phyloP scores from a whole-genome alignment of 257 asterid genomes.

The Nemophila menziesii region DNA sequence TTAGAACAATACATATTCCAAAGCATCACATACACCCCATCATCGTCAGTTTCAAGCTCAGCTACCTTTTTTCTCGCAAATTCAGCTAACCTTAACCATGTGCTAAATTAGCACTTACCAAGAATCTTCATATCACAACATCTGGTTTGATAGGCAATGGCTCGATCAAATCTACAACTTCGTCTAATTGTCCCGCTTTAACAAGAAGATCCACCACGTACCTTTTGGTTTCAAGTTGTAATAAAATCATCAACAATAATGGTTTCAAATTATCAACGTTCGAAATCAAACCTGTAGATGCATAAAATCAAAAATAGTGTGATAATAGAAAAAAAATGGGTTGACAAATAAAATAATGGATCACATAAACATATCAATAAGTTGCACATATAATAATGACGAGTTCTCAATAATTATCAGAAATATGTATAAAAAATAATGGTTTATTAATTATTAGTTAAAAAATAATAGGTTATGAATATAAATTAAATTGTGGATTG shows the following conservation, averaged over 20 bases:
- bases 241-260: too few species aligned
- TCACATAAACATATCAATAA: too few species aligned
- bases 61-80: slow-evolving; percentile 40
- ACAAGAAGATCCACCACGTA: slow-evolving; percentile 68
- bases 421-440: too few species aligned
- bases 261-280: slow-evolving; percentile 23
- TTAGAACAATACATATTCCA: slow-evolving; percentile 42
- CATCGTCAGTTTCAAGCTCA: slow-evolving; percentile 54
- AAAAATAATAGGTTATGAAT: too few species aligned
- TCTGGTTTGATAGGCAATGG: slow-evolving; percentile 65
- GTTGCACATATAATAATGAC: too few species aligned
- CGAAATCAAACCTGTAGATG: too few species aligned
- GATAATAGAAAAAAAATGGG: too few species aligned
- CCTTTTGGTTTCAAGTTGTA: slow-evolving; percentile 32
- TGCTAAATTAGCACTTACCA: slow-evolving; percentile 41
- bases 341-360: too few species aligned
- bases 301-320: too few species aligned
- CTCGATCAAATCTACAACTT: slow-evolving; percentile 34
- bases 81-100: slow-evolving; percentile 50
- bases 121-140: slow-evolving; percentile 65
- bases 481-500: too few species aligned
- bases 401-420: too few species aligned
- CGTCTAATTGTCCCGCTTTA: slow-evolving; percentile 50
- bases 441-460: too few species aligned
- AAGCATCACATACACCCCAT: slow-evolving; percentile 52